Evolutionary conservation across 495 filamentous ascomycete genomes (phyloP).

Genomic region (Cercophora newfieldiana): DNA sequence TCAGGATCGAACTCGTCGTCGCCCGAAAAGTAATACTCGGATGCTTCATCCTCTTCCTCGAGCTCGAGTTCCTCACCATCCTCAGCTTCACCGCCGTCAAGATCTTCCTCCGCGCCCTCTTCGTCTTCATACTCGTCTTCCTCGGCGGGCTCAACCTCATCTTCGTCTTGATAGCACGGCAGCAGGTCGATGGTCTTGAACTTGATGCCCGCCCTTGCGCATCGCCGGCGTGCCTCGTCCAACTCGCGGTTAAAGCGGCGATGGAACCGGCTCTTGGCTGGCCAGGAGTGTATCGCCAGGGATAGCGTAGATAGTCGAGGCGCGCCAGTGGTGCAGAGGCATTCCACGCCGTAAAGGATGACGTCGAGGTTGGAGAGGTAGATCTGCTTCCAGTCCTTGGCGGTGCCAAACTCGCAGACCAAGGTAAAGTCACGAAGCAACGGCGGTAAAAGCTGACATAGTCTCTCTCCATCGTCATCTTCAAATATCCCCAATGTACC

Average conservation of each 20-base stretch:
- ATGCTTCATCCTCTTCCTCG: constrained; percentile 40
- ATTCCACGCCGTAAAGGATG: constrained; percentile 34
- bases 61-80: constrained; percentile 26
- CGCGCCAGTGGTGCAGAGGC: constrained; percentile 24
- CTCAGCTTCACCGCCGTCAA: constrained; percentile 10
- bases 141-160: constrained; percentile 24
- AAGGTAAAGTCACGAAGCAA: constrained; percentile 34
- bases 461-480: constrained; percentile 36
- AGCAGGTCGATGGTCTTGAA: constrained; percentile 36
- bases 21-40: constrained; percentile 38
- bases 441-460: constrained; percentile 32
- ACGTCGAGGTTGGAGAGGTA: constrained; percentile 37
- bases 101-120: constrained; percentile 24
- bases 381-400: constrained; percentile 36
- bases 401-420: constrained; percentile 37
- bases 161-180: constrained; percentile 35
- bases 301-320: constrained; percentile 30
- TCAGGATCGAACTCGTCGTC: constrained; percentile 37
- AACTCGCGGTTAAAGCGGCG: constrained; percentile 34
- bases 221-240: constrained; percentile 25
- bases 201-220: constrained; percentile 28
- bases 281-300: constrained; percentile 40
- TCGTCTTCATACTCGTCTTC: constrained; percentile 24
- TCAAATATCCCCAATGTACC: constrained; percentile 38
- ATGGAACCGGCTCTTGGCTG: constrained; percentile 34